phyloP scores from a whole-genome alignment of 1,284 basidiomycete genomes.

The Marasmius sp. region DNA sequence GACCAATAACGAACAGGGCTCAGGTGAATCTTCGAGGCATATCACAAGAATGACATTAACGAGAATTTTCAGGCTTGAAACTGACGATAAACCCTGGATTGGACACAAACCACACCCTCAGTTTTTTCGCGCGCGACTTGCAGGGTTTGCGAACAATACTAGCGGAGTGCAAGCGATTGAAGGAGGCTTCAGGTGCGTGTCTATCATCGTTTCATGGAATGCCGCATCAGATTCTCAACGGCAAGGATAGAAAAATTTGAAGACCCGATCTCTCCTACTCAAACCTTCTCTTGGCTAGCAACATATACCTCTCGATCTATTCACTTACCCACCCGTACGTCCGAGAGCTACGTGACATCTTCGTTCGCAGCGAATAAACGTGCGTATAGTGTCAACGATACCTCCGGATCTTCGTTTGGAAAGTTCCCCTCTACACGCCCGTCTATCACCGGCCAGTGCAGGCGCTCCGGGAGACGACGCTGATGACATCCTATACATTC shows the following conservation, averaged over 20 bases:
- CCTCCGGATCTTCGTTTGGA: slow-evolving; percentile 22
- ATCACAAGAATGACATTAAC: background rate
- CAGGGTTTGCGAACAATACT: slow-evolving; percentile 43
- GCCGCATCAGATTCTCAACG: background rate
- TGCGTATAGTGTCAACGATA: slow-evolving; percentile 6
- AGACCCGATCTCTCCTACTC: slow-evolving; percentile 9
- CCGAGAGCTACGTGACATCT: background rate
- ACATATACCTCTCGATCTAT: slow-evolving; percentile 28
- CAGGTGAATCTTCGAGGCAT: slow-evolving; percentile 21
- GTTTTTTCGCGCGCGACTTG: slow-evolving; percentile 47
- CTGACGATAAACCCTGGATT: slow-evolving; percentile 44
- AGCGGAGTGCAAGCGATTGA: slow-evolving; percentile 50
- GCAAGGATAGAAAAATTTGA: slow-evolving; percentile 8
- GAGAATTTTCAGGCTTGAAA: slow-evolving; percentile 35
- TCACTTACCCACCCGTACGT: slow-evolving; percentile 28
- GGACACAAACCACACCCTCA: slow-evolving; percentile 31
- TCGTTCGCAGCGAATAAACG: background rate
- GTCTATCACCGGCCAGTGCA: slow-evolving; percentile 58
- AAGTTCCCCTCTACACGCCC: slow-evolving; percentile 31
- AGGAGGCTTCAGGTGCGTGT: slow-evolving; percentile 36
- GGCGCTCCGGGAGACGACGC: slow-evolving; percentile 61
- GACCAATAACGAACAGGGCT: slow-evolving; percentile 27
- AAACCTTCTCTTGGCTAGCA: slow-evolving; percentile 37
- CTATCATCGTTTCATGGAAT: background rate
- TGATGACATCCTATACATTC: slow-evolving; percentile 53